A percentile compares a stretch with the other conserved stretches of the same genome.
Evolutionary conservation across 768 basidiomycete species (phyloP).

Genomic region (Mycena leptocephala): DNA sequence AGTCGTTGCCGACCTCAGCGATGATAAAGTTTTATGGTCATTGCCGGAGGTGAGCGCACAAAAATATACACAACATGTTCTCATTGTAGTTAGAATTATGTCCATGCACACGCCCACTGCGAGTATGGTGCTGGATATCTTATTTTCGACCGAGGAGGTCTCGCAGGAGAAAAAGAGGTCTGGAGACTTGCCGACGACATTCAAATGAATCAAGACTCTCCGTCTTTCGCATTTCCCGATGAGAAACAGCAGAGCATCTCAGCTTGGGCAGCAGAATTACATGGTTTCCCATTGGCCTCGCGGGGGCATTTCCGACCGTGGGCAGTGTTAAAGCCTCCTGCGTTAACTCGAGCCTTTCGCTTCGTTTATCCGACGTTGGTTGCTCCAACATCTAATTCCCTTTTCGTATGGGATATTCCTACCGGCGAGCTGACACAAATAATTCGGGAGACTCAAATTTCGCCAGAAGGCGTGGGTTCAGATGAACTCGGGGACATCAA

Average conservation of each 20-base stretch:
- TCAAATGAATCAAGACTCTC: slow-evolving; percentile 37
- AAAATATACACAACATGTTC: not conserved
- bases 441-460: slow-evolving; percentile 57
- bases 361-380: slow-evolving; percentile 80
- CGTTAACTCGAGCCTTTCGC: slow-evolving; percentile 68
- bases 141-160: slow-evolving; percentile 70
- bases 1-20: slow-evolving; percentile 69
- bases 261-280: slow-evolving; percentile 16
- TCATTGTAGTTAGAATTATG: slow-evolving; percentile 57
- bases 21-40: slow-evolving; percentile 72
- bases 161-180: slow-evolving; percentile 74
- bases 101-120: slow-evolving; percentile 74
- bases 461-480: slow-evolving; percentile 9
- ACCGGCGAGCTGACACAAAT: slow-evolving; percentile 65
- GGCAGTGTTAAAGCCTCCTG: slow-evolving; percentile 68
- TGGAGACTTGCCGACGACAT: slow-evolving; percentile 70
- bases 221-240: slow-evolving; percentile 51
- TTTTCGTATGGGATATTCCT: slow-evolving; percentile 77
- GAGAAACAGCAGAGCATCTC: slow-evolving; percentile 40
- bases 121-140: slow-evolving; percentile 84
- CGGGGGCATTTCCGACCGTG: slow-evolving; percentile 76
- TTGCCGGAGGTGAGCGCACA: slow-evolving; percentile 63
- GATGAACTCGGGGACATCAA: slow-evolving; percentile 57
- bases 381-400: slow-evolving; percentile 59
- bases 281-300: slow-evolving; percentile 28